Base-by-base conservation (phyloP, 2,329 filamentous ascomycete genomes). In the Penicillium sclerotiorum region DNA sequence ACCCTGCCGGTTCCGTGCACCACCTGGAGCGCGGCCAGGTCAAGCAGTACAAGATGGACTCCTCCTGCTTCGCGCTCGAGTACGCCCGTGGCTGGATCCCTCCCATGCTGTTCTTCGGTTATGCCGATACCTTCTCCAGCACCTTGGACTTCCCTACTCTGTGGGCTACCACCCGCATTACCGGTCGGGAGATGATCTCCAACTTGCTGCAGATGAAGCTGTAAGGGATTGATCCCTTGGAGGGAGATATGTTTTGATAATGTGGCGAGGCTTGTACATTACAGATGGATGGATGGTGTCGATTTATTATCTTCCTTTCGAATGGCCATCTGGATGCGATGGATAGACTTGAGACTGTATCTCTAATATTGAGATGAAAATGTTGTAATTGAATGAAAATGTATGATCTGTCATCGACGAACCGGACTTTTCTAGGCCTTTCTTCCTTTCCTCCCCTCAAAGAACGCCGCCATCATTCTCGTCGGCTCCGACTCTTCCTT, bases 91-190 rank as follows among this genome's bases (percentile, higher is more conserved):
- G 91, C 56, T 95, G 90, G 89, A 95, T 96, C 72, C 91, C 91
- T 39, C 88, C 88, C 50, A 95, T 96, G 91, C 77, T 96, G 44
- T 88, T 88, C 71, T 95, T 95, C 71, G 91, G 91, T 52, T 93
- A 87, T 70, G 88, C 90, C 56, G 91, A 95, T 72, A 85, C 83
- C 39, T 79, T 95, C 51, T 83, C 80, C 47, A 91, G 86, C 72
- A 95, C 90, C 4, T 77, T 95, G 58, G 91, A 95, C 72, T 82
- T 95, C 67, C 84, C 82, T n/a, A 95, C 90, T 1, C 72, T 95
- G 64, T 94, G 88, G 87, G 81, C 81, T 63, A 95, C 88, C n/a
- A 82, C 82, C 27, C 78, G 75, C 57, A 79, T 93, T 52, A 95
- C 90, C 1, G 90, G 77, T 2, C 76, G 84, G 50, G 83, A 91